phyloP scores from a whole-genome alignment of 1,139 yeast species.

The Saccharomycopsis phalli region DNA sequence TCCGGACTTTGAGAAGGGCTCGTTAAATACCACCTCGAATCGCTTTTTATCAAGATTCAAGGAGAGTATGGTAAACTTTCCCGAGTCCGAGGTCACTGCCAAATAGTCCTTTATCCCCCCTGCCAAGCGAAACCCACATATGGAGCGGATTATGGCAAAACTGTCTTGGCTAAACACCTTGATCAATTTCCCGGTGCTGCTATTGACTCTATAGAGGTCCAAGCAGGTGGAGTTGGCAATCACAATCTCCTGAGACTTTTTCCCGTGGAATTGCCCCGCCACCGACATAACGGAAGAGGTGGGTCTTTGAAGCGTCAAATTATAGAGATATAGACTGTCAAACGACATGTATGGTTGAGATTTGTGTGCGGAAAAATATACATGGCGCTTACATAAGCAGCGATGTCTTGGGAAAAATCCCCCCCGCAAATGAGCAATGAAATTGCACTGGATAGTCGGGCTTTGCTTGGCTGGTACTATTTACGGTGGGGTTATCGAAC shows the following conservation, averaged over 20 bases:
- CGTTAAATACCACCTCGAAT: constrained; percentile 48
- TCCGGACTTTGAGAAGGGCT: constrained; percentile 70
- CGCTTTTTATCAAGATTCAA: constrained; percentile 32
- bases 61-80: constrained; percentile 53
- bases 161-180: constrained; percentile 37
- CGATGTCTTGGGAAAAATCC: no score
- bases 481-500: neutral
- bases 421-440: no score
- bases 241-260: constrained; percentile 56
- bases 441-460: no score
- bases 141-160: constrained; percentile 51
- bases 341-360: constrained; percentile 18
- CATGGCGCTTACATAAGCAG: no score
- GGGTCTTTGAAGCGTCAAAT: constrained; percentile 56
- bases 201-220: constrained; percentile 44
- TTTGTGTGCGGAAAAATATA: no score
- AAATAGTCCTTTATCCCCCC: constrained; percentile 50
- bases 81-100: constrained; percentile 76
- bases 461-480: neutral
- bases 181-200: constrained; percentile 46
- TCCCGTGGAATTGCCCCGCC: constrained; percentile 62
- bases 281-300: constrained; percentile 44
- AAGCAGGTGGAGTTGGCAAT: constrained; percentile 46
- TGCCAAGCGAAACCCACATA: constrained; percentile 42
- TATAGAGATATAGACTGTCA: constrained; percentile 43